Evolutionary conservation across 495 filamentous ascomycete species (phyloP).

Genomic region (Aspergillus affinis): DNA sequence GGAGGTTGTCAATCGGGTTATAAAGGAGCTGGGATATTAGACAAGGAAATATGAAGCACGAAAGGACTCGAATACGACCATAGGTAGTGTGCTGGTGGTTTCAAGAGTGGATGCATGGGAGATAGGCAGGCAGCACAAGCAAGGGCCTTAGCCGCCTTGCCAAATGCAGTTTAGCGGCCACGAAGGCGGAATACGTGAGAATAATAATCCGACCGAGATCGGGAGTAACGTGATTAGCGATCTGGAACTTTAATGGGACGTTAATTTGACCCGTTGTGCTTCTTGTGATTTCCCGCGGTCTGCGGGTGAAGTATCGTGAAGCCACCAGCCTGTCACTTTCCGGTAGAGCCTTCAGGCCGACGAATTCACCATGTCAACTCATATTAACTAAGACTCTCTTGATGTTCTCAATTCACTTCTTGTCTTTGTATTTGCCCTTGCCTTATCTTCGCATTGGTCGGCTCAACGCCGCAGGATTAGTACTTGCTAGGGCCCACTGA

Average conservation of each 20-base stretch:
- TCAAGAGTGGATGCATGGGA: neutral
- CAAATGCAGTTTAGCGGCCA: neutral
- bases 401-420: neutral
- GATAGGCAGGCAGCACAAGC: neutral
- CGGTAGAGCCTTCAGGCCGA: neutral
- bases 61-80: neutral
- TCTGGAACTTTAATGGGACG: constrained; percentile 24
- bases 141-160: neutral
- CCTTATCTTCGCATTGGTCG: neutral
- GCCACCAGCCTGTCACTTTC: neutral
- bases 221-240: constrained; percentile 17
- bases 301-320: neutral
- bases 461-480: neutral
- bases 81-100: neutral
- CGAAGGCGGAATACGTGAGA: constrained; percentile 1
- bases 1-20: constrained; percentile 53
- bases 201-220: constrained; percentile 17
- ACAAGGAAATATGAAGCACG: neutral
- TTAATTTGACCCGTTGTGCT: constrained; percentile 1
- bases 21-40: constrained; percentile 10
- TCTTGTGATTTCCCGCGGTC: neutral
- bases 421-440: neutral
- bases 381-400: neutral
- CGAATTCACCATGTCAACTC: neutral
- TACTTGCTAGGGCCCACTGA: neutral